Evolutionary conservation across 208 protist species (phyloP).

Genomic region (Leishmania amazonensis): DNA sequence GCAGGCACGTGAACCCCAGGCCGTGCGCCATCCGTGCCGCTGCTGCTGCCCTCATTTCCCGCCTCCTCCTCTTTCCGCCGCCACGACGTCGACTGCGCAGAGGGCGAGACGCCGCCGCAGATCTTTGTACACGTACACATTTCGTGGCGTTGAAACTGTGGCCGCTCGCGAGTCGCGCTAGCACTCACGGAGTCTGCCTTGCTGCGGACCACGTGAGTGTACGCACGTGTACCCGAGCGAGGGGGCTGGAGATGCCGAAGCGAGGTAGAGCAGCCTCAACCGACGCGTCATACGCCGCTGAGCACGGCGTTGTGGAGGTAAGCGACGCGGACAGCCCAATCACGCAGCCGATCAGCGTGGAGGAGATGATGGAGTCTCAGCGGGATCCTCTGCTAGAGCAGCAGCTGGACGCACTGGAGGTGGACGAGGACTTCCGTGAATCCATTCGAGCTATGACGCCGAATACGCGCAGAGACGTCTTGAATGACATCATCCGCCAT

Average conservation of each 20-base stretch:
- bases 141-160: neutral
- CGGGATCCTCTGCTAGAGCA: conserved; percentile 50
- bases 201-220: neutral
- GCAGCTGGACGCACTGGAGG: conserved; percentile 46
- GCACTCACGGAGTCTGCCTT: neutral
- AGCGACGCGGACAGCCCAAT: conserved; percentile 5
- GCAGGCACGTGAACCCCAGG: neutral
- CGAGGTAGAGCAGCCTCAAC: conserved; percentile 11
- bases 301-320: conserved; percentile 17
- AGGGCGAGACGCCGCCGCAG: neutral
- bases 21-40: neutral
- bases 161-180: neutral
- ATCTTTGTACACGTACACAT: neutral
- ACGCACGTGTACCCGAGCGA: neutral
- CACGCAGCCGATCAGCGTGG: conserved; percentile 4
- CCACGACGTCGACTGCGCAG: neutral
- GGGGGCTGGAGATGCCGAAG: conserved; percentile 28
- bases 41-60: neutral
- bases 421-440: conserved; percentile 73
- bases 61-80: neutral
- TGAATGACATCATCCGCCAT: conserved; percentile 78
- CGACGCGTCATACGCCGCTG: neutral
- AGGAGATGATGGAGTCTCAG: conserved; percentile 3
- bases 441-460: conserved; percentile 76
- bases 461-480: conserved; percentile 62